A percentile compares a stretch with the other conserved stretches of the same genome.
Conservation (phyloP, 2,329 filamentous ascomycete genomes). For the Hypoxylon sp. region DNA sequence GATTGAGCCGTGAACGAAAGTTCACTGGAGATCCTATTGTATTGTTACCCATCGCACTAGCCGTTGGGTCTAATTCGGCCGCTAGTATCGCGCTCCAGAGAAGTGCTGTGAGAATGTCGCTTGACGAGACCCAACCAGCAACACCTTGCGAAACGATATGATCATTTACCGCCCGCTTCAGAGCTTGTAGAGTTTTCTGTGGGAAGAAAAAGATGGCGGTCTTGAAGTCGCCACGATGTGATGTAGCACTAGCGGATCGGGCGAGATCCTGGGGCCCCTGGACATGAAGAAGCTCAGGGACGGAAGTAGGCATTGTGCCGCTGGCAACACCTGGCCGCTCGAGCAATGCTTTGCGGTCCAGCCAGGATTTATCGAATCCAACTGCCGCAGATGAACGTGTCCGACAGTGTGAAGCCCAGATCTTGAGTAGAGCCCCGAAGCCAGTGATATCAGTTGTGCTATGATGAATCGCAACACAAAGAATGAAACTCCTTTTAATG, state of each 20-base stretch:
- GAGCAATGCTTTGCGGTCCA: constrained; percentile 42
- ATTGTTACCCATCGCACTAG: constrained; percentile 13
- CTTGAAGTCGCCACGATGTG: constrained; percentile 26
- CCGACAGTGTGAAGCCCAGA: constrained; percentile 52
- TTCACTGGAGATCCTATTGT: constrained; percentile 52
- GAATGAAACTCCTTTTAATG: constrained; percentile 47
- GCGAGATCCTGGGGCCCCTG: constrained; percentile 19
- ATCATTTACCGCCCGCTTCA: constrained; percentile 46
- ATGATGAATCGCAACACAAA: constrained; percentile 52
- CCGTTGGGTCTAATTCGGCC: constrained; percentile 28
- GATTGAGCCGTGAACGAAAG: constrained; percentile 46
- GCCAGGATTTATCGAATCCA: constrained; percentile 45
- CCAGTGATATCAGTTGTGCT: constrained; percentile 53
- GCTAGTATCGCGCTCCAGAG: constrained; percentile 51
- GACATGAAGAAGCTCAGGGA: constrained; percentile 46
- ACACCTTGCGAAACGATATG: constrained; percentile 26
- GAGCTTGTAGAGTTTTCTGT: constrained; percentile 28
- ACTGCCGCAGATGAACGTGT: constrained; percentile 28
- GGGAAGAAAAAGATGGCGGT: constrained; percentile 52
- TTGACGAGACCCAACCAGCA: constrained; percentile 51
- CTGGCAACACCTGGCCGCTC: neutral
- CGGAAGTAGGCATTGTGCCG: constrained; percentile 8
- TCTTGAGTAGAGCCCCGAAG: constrained; percentile 49
- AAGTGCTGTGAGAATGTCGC: constrained; percentile 50
- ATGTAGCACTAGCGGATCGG: neutral